A percentile compares a stretch with the other conserved stretches of the same genome.
phyloP scores from a whole-genome alignment of 2,329 filamentous ascomycete species.

The Fusarium ramigenum region DNA sequence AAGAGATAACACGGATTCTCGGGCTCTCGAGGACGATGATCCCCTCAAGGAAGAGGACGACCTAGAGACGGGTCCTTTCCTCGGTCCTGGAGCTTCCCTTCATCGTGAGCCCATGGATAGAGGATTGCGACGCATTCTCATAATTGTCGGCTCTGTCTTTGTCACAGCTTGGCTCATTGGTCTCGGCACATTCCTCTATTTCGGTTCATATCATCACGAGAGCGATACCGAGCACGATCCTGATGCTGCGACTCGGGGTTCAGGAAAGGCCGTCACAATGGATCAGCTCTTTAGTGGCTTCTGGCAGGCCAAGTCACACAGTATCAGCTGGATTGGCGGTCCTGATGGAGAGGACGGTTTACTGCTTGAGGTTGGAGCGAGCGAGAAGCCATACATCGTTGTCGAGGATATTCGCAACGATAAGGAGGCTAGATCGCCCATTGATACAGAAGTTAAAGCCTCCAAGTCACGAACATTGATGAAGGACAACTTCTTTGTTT shows the following conservation, averaged over 20 bases:
- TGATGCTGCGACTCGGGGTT: conserved; percentile 69
- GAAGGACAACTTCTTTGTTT: conserved; percentile 70
- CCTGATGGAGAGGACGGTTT: conserved; percentile 83
- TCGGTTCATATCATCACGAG: conserved; percentile 72
- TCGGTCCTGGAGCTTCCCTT: conserved; percentile 50
- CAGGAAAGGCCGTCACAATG: conserved; percentile 77
- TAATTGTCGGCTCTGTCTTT: conserved; percentile 69
- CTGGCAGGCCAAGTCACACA: conserved; percentile 71
- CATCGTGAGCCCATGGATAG: conserved; percentile 69
- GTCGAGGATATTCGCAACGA: conserved; percentile 82
- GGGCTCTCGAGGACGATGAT: conserved; percentile 57
- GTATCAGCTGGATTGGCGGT: conserved; percentile 80
- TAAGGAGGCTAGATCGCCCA: conserved; percentile 47
- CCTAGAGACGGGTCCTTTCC: conserved; percentile 64
- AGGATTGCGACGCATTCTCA: conserved; percentile 69
- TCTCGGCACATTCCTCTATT: conserved; percentile 71
- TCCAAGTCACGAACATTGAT: conserved; percentile 76
- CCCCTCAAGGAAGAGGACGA: conserved; percentile 49
- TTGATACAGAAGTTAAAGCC: conserved; percentile 44
- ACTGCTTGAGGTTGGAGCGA: conserved; percentile 75
- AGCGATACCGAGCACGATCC: conserved; percentile 74
- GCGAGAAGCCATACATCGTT: conserved; percentile 77
- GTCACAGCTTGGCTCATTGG: conserved; percentile 75
- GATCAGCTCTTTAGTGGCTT: conserved; percentile 73
- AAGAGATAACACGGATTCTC: conserved; percentile 43